Percentiles rank a stretch among this genome's conserved stretches.
Evolutionary conservation across 768 basidiomycete species (phyloP).

Genomic region (Mycena sanguinolenta): DNA sequence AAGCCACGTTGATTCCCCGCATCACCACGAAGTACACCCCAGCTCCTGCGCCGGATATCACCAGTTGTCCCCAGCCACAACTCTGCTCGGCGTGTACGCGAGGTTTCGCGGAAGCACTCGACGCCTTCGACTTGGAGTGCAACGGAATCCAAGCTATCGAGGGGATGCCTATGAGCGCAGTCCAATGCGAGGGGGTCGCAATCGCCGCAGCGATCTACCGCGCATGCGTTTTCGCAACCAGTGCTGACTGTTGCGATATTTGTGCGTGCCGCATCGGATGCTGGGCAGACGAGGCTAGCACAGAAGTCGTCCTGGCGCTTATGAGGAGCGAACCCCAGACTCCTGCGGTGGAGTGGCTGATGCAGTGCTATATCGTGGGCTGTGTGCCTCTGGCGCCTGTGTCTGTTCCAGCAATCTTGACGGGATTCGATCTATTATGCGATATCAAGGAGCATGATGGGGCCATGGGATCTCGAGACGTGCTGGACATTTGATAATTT

Average conservation of each 20-base stretch:
- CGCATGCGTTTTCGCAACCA: neutral
- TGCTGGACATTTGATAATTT: too few species aligned
- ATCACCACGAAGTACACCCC: neutral
- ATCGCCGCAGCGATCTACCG: conserved; percentile 1
- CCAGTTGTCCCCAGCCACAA: neutral
- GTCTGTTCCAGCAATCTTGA: conserved; percentile 2
- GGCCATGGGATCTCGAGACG: neutral
- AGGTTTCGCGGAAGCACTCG: neutral
- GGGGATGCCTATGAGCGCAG: neutral
- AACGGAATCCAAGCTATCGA: neutral
- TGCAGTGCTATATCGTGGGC: neutral
- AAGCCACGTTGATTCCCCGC: conserved; percentile 2
- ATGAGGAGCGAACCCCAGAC: neutral
- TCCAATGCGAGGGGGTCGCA: neutral
- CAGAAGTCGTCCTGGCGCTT: neutral
- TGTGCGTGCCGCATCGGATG: conserved; percentile 10
- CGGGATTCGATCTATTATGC: conserved; percentile 9
- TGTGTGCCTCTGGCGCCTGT: neutral
- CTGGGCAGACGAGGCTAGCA: conserved; percentile 1
- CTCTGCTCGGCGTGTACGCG: neutral
- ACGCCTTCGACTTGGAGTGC: neutral
- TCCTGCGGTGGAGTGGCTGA: neutral
- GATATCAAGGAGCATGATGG: neutral
- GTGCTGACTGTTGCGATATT: neutral
- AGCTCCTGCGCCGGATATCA: neutral